Base-by-base conservation (phyloP, 768 basidiomycete genomes). In the Boletellus ananas region DNA sequence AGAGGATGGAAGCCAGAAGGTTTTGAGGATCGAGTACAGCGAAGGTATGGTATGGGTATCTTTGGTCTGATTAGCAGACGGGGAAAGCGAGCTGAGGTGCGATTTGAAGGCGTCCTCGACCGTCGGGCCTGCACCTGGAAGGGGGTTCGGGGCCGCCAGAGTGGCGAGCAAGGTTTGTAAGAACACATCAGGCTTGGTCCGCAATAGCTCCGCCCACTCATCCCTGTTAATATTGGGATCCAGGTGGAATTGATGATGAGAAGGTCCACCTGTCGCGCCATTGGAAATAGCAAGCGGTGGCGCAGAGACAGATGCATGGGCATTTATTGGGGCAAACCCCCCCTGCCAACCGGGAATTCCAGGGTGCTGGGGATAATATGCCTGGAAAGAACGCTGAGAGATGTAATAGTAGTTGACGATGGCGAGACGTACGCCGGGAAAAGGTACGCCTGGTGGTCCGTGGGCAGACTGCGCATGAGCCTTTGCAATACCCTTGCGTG, bases 1-100 rank as follows among this genome's bases (percentile, higher is more conserved):
- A 0, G 87, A 88, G 0, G 81, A 82, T 0, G 88, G 88, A 13
- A 91, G 73, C 89, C 89, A 90, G 56, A 91, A 90, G 0, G 89
- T 89, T 64, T 87, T 88, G 36, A 90, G 73, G 52, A 87, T 79
- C 7, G 84, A 85, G 63, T 90, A 91, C 0, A 90, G 70, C 0
- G 82, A 79, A 0, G 88, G 87, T 33, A 86, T 84, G 13, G 78
- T 65, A 44, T 79, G 76, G n/a, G 61, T 60, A 33, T 72, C 68
- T 45, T 69, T 64, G 16, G 69, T 70, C 57, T 76, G 76, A 37
- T 68, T 66, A 25, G 72, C 60, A 18, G 72, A 78, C 1, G 81
- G 77, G 0, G 79, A 72, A 2, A 89, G 72, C 0, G 87, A 85
- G 45, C 73, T 76, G 16, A 91, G 76, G 55, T 90, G 89, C 1